phyloP scores from a whole-genome alignment of 2,329 filamentous ascomycete genomes.

The Colletotrichum aenigma region DNA sequence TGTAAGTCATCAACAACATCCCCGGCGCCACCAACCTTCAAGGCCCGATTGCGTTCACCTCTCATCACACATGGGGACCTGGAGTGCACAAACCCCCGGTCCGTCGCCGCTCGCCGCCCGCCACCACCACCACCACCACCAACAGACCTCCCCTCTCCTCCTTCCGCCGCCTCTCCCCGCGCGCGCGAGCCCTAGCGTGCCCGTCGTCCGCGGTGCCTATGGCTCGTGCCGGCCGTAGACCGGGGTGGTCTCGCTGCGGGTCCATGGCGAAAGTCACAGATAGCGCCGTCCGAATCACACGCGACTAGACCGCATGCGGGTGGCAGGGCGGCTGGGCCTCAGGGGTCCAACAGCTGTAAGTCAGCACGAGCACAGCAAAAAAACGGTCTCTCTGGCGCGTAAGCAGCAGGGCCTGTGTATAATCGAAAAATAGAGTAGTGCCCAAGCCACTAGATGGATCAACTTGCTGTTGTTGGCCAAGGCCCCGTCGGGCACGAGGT shows the following conservation, averaged over 20 bases:
- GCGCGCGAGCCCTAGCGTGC: conserved; percentile 7
- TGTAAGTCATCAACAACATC: background rate
- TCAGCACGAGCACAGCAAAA: background rate
- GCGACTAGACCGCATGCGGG: conserved; percentile 16
- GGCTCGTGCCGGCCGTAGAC: conserved; percentile 19
- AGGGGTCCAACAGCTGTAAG: conserved; percentile 1
- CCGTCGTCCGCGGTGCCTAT: conserved; percentile 4
- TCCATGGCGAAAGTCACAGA: conserved; percentile 17
- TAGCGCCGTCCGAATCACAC: conserved; percentile 21
- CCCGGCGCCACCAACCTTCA: conserved; percentile 1
- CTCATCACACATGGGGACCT: background rate
- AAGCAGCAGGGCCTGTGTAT: background rate
- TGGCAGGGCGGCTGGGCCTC: conserved; percentile 1
- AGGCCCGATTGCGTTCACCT: background rate
- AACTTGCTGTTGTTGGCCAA: background rate
- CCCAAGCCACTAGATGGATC: background rate
- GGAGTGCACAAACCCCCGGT: background rate
- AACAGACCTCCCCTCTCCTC: background rate
- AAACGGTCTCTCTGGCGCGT: background rate
- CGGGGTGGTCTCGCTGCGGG: background rate
- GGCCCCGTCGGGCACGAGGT: background rate
- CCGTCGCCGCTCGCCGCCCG: background rate
- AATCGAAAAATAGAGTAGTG: background rate
- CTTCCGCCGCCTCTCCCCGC: conserved; percentile 3
- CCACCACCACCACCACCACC: background rate